Evolutionary conservation across 352 stramenopile genomes (phyloP), one percentile per base, ranked within the genome.

Genomic region (Thalassiosira livingstoniorum): DNA sequence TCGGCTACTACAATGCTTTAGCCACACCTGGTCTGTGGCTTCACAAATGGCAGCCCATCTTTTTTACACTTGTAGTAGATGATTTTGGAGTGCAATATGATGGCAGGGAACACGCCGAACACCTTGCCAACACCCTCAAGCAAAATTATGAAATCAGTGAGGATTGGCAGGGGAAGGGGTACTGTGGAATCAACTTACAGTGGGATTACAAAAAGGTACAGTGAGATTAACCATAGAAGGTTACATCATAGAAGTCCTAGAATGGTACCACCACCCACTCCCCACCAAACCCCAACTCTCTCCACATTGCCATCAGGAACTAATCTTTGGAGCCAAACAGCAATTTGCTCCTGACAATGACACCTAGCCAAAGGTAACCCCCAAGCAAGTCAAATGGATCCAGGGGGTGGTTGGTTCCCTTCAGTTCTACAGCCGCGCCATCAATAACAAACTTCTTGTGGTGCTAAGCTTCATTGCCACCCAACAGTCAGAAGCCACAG

Each of bases 191-290:
- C 27, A 63, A 58, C 27, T 31, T 91, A 11, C 18, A 66, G 35
- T 90, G 81, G 85, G 53, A 90, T 35, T 90, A 90, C 34, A 21
- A 61, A 62, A 75, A 21, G n/a, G 72, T 0, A 68, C 39, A 34
- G 67, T 61, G 18, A 57, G 70, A 37, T 31, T 78, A 2, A 78
- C 66, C 31, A 87, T 78, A 61, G 34, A 60, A 13, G 65, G 42
- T n/a, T 90, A 80, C 32, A 74, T 86, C 32, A 0, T 18, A 0
- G 53, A 61, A 43, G 0, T 74, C 0, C 62, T 86, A 15, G 4
- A 67, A 27, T 32, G 69, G 45, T 76, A 72, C 13, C 1, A 39
- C 1, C 79, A 87, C 43, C n/a, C 51, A 27, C 23, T 15, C 0
- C 58, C 60, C 15, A 25, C 4, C 0, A 79, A 79, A 34, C 42